A percentile compares a stretch with the other conserved stretches of the same genome.
These are phyloP conservation scores for Edaphochlamys debaryana DNA, from an alignment of 139 green algal genomes.

Conservation along the genomic window DNA sequence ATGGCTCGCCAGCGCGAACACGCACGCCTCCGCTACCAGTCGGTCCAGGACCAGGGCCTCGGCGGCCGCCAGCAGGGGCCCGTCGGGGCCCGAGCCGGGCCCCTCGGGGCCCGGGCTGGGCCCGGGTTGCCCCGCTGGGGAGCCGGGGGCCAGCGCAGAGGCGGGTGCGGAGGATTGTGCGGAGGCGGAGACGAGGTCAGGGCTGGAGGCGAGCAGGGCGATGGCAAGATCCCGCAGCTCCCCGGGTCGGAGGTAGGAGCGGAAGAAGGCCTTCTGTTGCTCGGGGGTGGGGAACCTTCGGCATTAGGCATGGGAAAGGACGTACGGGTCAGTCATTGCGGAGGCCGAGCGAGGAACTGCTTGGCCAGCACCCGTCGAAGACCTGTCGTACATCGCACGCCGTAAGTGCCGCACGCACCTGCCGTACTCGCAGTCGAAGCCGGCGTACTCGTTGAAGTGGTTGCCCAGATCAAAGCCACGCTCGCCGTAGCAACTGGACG, in stretches of 20 bases:
- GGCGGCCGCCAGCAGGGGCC: not conserved
- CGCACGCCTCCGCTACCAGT: constrained; percentile 79
- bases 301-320: too few relatives aligned
- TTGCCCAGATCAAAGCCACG: constrained; percentile 92
- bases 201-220: not conserved
- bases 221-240: not conserved
- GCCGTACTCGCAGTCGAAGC: constrained; percentile 93
- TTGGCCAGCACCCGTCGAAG: not conserved
- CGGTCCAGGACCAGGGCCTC: constrained; percentile 41
- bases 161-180: constrained; percentile 10
- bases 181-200: not conserved
- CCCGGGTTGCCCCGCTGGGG: not conserved
- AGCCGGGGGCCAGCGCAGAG: too few relatives aligned
- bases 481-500: constrained; percentile 64
- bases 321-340: too few relatives aligned
- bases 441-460: constrained; percentile 98
- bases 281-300: constrained; percentile 38
- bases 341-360: too few relatives aligned
- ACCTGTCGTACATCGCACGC: too few relatives aligned
- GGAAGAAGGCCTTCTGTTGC: constrained; percentile 71
- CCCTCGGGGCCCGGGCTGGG: not conserved
- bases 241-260: constrained; percentile 67
- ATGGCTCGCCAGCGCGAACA: constrained; percentile 88
- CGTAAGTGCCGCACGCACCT: constrained; percentile 42
- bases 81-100: not conserved